phyloP scores from a whole-genome alignment of 306 rosid species.

The Prunus mira region DNA sequence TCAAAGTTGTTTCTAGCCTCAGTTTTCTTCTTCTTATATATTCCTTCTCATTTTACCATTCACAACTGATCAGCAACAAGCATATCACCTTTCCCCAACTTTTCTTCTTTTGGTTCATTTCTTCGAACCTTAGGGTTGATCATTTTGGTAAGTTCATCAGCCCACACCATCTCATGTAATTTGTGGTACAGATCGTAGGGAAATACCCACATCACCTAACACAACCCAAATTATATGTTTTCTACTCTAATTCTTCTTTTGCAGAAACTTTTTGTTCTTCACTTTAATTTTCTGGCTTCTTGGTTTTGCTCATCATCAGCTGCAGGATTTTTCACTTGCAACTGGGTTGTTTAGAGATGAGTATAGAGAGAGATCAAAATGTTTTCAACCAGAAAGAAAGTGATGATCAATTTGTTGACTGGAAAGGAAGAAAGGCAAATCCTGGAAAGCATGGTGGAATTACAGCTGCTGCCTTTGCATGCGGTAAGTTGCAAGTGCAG shows the following conservation, averaged over 20 bases:
- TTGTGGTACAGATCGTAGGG: neutral
- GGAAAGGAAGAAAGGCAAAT: slow-evolving; percentile 29
- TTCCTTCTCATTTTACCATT: too few relatives aligned
- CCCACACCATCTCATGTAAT: neutral
- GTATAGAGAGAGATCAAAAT: neutral
- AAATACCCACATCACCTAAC: neutral
- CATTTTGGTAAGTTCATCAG: neutral
- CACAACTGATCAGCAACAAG: too few relatives aligned
- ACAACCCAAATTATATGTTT: neutral
- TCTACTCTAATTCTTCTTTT: neutral
- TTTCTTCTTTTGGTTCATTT: neutral
- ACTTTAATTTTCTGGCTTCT: neutral
- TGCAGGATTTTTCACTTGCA: neutral
- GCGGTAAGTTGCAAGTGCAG: slow-evolving; percentile 17
- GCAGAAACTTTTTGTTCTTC: neutral
- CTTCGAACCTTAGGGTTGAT: neutral
- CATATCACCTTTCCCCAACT: neutral
- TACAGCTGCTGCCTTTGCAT: slow-evolving; percentile 28
- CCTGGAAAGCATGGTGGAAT: slow-evolving; percentile 30
- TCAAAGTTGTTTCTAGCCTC: neutral
- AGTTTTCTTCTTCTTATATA: neutral
- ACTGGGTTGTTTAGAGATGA: neutral
- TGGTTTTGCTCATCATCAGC: neutral
- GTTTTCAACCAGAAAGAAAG: neutral
- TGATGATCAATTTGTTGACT: slow-evolving; percentile 22